Conservation (phyloP, 805 yeast genomes). For the Saccharomycopsis fermentans region DNA sequence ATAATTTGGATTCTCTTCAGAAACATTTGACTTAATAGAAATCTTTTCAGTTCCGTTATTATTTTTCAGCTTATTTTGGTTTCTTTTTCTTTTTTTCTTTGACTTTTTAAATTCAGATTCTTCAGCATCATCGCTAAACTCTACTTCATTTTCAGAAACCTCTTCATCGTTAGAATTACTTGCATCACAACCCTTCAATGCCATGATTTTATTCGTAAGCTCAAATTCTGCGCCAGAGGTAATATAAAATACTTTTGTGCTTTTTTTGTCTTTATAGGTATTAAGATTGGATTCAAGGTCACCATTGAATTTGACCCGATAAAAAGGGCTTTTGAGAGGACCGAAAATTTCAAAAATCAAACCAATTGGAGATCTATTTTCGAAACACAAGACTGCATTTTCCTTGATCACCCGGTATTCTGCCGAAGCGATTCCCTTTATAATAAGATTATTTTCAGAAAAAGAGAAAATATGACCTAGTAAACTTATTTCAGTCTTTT, state of each 20-base stretch:
- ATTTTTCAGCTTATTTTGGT: not conserved
- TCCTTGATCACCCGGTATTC: slow-evolving; percentile 78
- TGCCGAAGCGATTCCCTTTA: slow-evolving; percentile 68
- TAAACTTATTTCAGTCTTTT: slow-evolving; percentile 54
- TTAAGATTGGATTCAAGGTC: slow-evolving; percentile 34
- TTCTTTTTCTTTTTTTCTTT: slow-evolving; percentile 42
- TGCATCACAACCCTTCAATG: slow-evolving; percentile 84
- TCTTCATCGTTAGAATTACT: slow-evolving; percentile 94
- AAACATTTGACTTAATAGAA: not conserved
- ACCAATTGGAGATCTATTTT: slow-evolving; percentile 62
- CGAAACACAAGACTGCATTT: slow-evolving; percentile 68
- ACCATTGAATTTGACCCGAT: slow-evolving; percentile 57
- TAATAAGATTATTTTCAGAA: slow-evolving; percentile 62
- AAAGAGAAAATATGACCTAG: slow-evolving; percentile 61
- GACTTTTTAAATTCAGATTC: slow-evolving; percentile 62
- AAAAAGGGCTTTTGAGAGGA: slow-evolving; percentile 68
- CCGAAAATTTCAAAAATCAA: slow-evolving; percentile 86
- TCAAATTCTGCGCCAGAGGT: slow-evolving; percentile 74
- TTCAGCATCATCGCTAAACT: slow-evolving; percentile 88
- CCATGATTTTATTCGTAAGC: slow-evolving; percentile 61
- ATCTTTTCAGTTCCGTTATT: not conserved
- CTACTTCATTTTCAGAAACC: slow-evolving; percentile 85
- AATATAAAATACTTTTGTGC: slow-evolving; percentile 59
- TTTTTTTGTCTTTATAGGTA: slow-evolving; percentile 38
- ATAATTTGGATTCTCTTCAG: not conserved